Evolutionary conservation across 257 asterid species (phyloP).

Genomic region (Solanum neorickii): DNA sequence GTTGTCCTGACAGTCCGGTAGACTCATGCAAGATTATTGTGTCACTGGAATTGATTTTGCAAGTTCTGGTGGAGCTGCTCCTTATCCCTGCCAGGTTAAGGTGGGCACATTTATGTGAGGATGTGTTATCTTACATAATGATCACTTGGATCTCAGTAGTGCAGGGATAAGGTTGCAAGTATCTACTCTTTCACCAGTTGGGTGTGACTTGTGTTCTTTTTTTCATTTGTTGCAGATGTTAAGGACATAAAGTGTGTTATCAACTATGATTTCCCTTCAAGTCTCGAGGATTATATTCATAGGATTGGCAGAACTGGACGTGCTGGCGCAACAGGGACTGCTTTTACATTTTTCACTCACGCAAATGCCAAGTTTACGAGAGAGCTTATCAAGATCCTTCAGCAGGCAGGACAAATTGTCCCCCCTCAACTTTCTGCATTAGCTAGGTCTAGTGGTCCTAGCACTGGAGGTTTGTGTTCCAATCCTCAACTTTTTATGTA

Average conservation of each 20-base stretch:
- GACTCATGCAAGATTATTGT: conserved; percentile 48
- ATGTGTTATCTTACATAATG: conserved; percentile 53
- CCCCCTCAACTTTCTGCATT: conserved; percentile 73
- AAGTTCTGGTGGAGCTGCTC: conserved; percentile 58
- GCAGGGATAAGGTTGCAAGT: conserved; percentile 97
- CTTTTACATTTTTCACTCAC: conserved; percentile 71
- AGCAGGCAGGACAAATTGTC: conserved; percentile 72
- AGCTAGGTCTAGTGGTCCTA: conserved; percentile 32
- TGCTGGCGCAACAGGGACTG: conserved; percentile 84
- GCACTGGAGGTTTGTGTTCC: conserved; percentile 35
- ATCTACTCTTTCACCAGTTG: neutral
- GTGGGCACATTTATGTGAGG: conserved; percentile 64
- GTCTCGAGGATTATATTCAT: conserved; percentile 89
- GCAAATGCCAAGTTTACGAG: conserved; percentile 57
- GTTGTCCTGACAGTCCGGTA: conserved; percentile 84
- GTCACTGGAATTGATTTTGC: conserved; percentile 37
- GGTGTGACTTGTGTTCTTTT: neutral
- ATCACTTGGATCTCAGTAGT: conserved; percentile 48
- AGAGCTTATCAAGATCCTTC: conserved; percentile 65
- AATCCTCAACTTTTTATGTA: neutral
- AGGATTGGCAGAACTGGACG: conserved; percentile 97
- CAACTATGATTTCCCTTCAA: conserved; percentile 82
- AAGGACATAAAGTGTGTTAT: conserved; percentile 88
- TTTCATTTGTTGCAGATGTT: conserved; percentile 53
- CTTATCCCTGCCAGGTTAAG: conserved; percentile 98